Evolutionary conservation across 1,139 yeast genomes (phyloP), one percentile per base, ranked within the genome.

Genomic region (Debaryomyces singareniensis): DNA sequence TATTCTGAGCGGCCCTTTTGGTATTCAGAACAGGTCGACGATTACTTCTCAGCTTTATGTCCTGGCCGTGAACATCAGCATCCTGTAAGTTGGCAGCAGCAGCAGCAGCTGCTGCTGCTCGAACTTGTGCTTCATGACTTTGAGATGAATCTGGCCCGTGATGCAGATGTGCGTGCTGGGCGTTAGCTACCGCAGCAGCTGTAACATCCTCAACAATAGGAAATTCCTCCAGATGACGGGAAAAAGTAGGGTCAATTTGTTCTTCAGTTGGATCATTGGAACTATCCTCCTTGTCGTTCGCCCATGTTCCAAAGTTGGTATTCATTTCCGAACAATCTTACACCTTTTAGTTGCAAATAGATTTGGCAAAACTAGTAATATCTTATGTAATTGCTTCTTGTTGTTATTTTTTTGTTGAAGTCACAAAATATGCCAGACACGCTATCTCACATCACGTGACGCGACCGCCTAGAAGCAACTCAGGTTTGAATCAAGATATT

Each of bases 1-100:
- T 66, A 59, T 86, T 86, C 55, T 86, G 96, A 12, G 81, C 85
- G 2, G 96, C 95, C 40, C 96, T 72, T 55, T 83, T 84, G 25
- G 93, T 75, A 36, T 66, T 69, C 10, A 79, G 69, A 24, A 81
- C 59, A 5, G 71, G 71, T 38, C 76, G 33, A 14, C 37, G 30
- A 1, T 41, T 32, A 5, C 33, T 33, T 6, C 38, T 21, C 7
- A 39, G 34, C 16, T 42, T 42, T 14, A 40, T 34, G 16, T 34
- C 32, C n/a, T 33, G 28, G 9, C 32, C 34, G 4, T 34, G 11
- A 13, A 21, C 27, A 20, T 25, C 30, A 6, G 10, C 12, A 12
- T 22, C 29, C n/a, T 28, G 32, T 14, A 34, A 24, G 13, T 32
- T 28, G 16, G 32, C 35, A 25, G 39, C 39, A 13, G 34, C 32